A percentile compares a stretch with the other conserved stretches of the same genome.
Evolutionary conservation across 1,284 basidiomycete species (phyloP).

Genomic region (Rhizoctonia solani): DNA sequence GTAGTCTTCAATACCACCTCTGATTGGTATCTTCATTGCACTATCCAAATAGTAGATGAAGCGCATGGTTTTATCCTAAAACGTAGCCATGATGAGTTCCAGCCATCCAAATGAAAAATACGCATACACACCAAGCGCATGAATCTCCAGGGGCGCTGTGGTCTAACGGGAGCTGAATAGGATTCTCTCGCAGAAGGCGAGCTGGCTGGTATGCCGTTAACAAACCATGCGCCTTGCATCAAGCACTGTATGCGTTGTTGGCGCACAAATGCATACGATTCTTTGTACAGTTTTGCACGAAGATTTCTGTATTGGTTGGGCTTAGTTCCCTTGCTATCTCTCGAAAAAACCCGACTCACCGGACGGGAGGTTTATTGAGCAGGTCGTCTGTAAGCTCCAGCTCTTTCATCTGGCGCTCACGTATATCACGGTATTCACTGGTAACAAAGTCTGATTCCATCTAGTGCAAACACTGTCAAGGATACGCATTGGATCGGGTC

Average conservation of each 20-base stretch:
- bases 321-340: conserved; percentile 3
- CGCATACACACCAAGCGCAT: conserved; percentile 65
- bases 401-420: conserved; percentile 93
- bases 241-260: conserved; percentile 89
- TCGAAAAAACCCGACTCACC: conserved; percentile 54
- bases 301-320: conserved; percentile 62
- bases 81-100: neutral
- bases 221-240: conserved; percentile 90
- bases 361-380: conserved; percentile 79
- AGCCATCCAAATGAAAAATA: conserved; percentile 7
- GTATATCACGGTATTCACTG: conserved; percentile 82
- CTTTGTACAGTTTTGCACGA: conserved; percentile 83
- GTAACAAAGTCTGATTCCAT: conserved; percentile 79
- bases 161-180: conserved; percentile 58
- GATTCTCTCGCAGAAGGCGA: conserved; percentile 52
- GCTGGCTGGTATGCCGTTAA: conserved; percentile 60
- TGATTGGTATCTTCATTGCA: conserved; percentile 72
- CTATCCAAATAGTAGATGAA: conserved; percentile 84
- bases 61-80: conserved; percentile 72
- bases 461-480: neutral
- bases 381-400: conserved; percentile 91
- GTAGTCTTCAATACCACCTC: conserved; percentile 79
- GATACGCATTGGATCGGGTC: no score
- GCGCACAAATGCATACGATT: conserved; percentile 90
- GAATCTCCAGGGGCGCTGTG: conserved; percentile 73